These are phyloP conservation scores for Davidsoniella virescens DNA, from an alignment of 2,329 filamentous ascomycete genomes.

Conservation along the genomic window DNA sequence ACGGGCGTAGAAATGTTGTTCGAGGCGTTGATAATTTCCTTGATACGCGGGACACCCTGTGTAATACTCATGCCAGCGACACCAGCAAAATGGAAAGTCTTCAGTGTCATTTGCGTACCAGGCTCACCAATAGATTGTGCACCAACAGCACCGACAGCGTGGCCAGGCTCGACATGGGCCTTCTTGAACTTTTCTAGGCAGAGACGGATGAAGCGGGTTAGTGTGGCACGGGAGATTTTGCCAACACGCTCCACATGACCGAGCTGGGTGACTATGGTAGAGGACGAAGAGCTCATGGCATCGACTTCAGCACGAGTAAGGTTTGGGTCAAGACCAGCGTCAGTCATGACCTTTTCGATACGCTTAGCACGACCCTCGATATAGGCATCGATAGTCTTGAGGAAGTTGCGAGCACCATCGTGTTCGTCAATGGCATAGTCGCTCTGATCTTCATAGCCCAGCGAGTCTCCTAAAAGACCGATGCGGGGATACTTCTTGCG, in stretches of 20 bases:
- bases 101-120: conserved; percentile 96
- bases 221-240: conserved; percentile 62
- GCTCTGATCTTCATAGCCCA: conserved; percentile 54
- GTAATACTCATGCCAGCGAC: conserved; percentile 99
- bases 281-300: conserved; percentile 11
- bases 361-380: conserved; percentile 46
- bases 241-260: conserved; percentile 52
- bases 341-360: conserved; percentile 36
- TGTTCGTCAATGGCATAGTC: conserved; percentile 58
- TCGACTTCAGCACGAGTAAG: conserved; percentile 20
- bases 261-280: conserved; percentile 15
- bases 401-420: conserved; percentile 69
- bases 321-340: conserved; percentile 29
- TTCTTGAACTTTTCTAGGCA: conserved; percentile 83
- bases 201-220: conserved; percentile 60
- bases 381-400: conserved; percentile 61
- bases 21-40: conserved; percentile 98
- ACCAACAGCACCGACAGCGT: conserved; percentile 89
- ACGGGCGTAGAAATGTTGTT: conserved; percentile 88
- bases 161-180: conserved; percentile 83
- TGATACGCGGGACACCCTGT: conserved; percentile 97
- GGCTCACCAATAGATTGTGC: conserved; percentile 97
- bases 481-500: conserved; percentile 46
- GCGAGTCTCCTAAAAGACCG: conserved; percentile 42
- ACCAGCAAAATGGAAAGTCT: conserved; percentile 99